Conservation (phyloP, 768 basidiomycete species). For the Gloeostereum incarnatum region DNA sequence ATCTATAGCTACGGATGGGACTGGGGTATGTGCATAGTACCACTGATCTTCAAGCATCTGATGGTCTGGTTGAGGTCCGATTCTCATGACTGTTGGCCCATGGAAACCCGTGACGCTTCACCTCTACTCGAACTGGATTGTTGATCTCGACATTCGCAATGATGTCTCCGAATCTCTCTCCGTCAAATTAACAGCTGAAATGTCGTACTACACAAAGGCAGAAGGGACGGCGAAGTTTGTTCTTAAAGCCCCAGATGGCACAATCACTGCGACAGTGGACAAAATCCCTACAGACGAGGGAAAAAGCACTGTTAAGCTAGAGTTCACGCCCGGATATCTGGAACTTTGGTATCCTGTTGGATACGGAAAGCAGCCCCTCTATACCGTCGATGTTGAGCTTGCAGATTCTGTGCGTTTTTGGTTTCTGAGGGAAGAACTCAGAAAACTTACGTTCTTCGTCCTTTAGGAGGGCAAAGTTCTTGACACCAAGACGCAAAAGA, state of each 20-base stretch:
- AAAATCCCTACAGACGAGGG: constrained; percentile 26
- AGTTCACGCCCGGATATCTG: constrained; percentile 44
- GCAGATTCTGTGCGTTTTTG: constrained; percentile 36
- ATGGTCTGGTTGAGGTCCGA: constrained; percentile 43
- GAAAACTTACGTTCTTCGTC: background rate
- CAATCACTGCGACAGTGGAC: constrained; percentile 26
- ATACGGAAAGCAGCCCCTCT: constrained; percentile 76
- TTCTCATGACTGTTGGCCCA: constrained; percentile 81
- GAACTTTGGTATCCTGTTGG: constrained; percentile 84
- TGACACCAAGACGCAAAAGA: constrained; percentile 44
- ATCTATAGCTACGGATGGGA: constrained; percentile 85
- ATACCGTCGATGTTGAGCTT: constrained; percentile 51
- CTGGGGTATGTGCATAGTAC: constrained; percentile 45
- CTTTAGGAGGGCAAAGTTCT: constrained; percentile 39
- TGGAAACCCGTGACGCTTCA: constrained; percentile 78
- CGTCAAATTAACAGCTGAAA: constrained; percentile 37
- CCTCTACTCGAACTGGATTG: constrained; percentile 53
- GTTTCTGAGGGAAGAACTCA: too few species aligned
- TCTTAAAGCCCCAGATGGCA: constrained; percentile 42
- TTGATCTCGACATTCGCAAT: constrained; percentile 54
- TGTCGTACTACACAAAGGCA: constrained; percentile 30
- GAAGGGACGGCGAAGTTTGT: constrained; percentile 33
- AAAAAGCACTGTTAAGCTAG: constrained; percentile 30
- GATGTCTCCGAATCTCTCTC: constrained; percentile 46
- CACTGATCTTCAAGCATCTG: background rate